These are phyloP conservation scores for Phytophthora brassicae DNA, from an alignment of 352 stramenopile genomes.

Conservation along the genomic window DNA sequence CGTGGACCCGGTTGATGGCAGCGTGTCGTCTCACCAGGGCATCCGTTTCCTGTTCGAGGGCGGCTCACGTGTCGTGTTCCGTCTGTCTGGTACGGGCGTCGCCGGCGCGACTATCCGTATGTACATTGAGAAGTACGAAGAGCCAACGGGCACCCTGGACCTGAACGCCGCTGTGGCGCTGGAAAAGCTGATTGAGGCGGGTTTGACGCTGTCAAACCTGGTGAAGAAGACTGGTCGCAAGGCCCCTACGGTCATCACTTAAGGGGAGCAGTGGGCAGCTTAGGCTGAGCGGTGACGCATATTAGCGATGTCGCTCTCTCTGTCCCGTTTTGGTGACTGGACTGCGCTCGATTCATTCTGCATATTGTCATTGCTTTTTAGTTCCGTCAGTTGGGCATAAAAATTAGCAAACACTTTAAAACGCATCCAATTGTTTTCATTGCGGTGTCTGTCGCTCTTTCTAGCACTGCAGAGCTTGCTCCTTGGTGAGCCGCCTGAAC, in stretches of 20 bases:
- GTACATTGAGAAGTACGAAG: slow-evolving; percentile 99
- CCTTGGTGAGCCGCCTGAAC: slow-evolving; percentile 45
- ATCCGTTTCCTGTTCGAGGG: slow-evolving; percentile 96
- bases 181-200: slow-evolving; percentile 90
- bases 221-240: slow-evolving; percentile 92
- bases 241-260: slow-evolving; percentile 97
- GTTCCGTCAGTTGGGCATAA: slow-evolving; percentile 17
- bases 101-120: slow-evolving; percentile 97
- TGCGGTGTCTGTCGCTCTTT: slow-evolving; percentile 8
- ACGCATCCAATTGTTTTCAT: neutral
- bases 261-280: slow-evolving; percentile 58
- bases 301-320: slow-evolving; percentile 18
- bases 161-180: slow-evolving; percentile 80
- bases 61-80: slow-evolving; percentile 96
- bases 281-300: slow-evolving; percentile 20
- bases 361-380: slow-evolving; percentile 34
- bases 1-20: slow-evolving; percentile 97
- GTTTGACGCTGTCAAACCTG: slow-evolving; percentile 92
- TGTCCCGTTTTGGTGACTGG: slow-evolving; percentile 21
- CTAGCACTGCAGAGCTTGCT: slow-evolving; percentile 22
- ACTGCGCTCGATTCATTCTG: slow-evolving; percentile 25
- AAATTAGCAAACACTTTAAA: slow-evolving; percentile 30
- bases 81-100: slow-evolving; percentile 97
- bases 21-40: slow-evolving; percentile 95
- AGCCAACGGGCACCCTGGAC: slow-evolving; percentile 78